Conservation (phyloP, 2,329 filamentous ascomycete genomes). For the Penicillium janthinellum region DNA sequence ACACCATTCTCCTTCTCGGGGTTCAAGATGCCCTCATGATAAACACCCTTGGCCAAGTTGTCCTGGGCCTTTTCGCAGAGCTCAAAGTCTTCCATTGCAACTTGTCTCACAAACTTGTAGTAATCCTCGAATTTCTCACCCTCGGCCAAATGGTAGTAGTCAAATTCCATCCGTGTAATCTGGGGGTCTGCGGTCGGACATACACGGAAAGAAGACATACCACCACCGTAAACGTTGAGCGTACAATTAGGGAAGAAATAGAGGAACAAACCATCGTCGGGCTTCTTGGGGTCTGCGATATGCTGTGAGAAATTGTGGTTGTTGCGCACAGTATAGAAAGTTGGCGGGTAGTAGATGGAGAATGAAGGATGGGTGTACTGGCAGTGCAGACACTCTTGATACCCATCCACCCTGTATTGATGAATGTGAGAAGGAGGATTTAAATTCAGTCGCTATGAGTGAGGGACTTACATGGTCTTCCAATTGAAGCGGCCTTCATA, state of each 20-base stretch:
- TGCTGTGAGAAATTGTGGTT: slow-evolving; percentile 59
- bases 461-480: slow-evolving; percentile 55
- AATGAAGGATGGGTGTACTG: slow-evolving; percentile 62
- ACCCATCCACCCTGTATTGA: slow-evolving; percentile 54
- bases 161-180: slow-evolving; percentile 59
- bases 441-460: neutral
- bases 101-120: slow-evolving; percentile 58
- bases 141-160: slow-evolving; percentile 57
- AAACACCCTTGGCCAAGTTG: slow-evolving; percentile 57
- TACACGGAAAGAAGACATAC: slow-evolving; percentile 60
- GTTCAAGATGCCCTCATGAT: slow-evolving; percentile 58
- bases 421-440: neutral
- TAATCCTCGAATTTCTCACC: slow-evolving; percentile 60
- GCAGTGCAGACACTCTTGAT: slow-evolving; percentile 62
- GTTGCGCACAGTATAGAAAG: slow-evolving; percentile 58
- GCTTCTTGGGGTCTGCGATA: slow-evolving; percentile 56
- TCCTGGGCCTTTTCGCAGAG: slow-evolving; percentile 59
- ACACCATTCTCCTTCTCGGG: slow-evolving; percentile 60
- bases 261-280: slow-evolving; percentile 57
- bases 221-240: slow-evolving; percentile 60
- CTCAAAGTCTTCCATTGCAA: slow-evolving; percentile 60
- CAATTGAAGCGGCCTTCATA: slow-evolving; percentile 61
- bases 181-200: slow-evolving; percentile 55
- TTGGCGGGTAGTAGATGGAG: slow-evolving; percentile 57
- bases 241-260: slow-evolving; percentile 62